Percentiles rank a stretch among this genome's conserved stretches.
phyloP scores from a whole-genome alignment of 805 yeast species.

The Yamadazyma tumulicola region DNA sequence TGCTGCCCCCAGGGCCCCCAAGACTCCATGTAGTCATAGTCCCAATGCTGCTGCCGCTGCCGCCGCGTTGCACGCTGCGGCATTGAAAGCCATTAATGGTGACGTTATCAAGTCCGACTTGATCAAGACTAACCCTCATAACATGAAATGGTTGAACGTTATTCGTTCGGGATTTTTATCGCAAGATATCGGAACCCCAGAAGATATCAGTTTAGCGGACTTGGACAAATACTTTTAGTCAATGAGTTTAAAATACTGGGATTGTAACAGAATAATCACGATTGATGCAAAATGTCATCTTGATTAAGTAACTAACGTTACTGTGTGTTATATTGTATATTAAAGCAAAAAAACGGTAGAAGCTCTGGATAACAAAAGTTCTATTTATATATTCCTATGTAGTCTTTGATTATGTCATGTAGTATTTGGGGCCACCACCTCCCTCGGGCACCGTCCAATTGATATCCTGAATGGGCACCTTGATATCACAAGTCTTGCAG shows the following conservation, averaged over 20 bases:
- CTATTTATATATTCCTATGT: too few species aligned
- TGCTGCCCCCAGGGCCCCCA: constrained; percentile 78
- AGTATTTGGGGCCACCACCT: constrained; percentile 97
- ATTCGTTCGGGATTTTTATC: constrained; percentile 74
- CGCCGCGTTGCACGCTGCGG: constrained; percentile 70
- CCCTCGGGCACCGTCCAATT: constrained; percentile 98
- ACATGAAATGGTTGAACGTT: constrained; percentile 67
- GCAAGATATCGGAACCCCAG: constrained; percentile 78
- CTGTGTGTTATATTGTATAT: constrained; percentile 16
- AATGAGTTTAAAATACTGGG: background rate
- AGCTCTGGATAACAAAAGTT: too few species aligned
- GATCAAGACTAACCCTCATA: constrained; percentile 16
- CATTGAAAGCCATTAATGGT: constrained; percentile 47
- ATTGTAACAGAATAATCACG: background rate
- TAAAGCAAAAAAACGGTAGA: constrained; percentile 7
- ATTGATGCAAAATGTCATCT: background rate
- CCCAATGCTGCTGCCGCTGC: constrained; percentile 71
- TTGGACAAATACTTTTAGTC: constrained; percentile 36
- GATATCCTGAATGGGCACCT: constrained; percentile 92
- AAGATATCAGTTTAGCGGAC: constrained; percentile 71
- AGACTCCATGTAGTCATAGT: constrained; percentile 51
- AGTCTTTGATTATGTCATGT: constrained; percentile 73
- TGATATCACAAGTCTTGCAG: constrained; percentile 97
- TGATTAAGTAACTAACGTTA: constrained; percentile 4
- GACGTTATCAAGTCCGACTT: constrained; percentile 20